phyloP scores from a whole-genome alignment of 2,329 filamentous ascomycete species.

The Ascochyta koolunga region DNA sequence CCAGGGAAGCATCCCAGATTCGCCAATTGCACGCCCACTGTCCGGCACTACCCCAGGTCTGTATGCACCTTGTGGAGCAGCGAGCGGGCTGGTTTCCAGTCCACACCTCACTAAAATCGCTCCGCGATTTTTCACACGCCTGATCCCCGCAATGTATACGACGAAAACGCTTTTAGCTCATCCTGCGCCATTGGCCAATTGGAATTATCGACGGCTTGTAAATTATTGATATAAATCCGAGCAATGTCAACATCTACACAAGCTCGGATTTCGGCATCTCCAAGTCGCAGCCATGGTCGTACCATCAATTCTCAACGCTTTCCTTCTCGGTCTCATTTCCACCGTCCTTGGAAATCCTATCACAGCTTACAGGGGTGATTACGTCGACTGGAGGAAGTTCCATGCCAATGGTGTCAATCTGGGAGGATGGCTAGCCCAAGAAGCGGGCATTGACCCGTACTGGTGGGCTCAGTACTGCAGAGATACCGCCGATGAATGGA shows the following conservation, averaged over 20 bases:
- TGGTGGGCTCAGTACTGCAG: conserved; percentile 34
- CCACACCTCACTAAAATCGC: neutral
- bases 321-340: neutral
- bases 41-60: neutral
- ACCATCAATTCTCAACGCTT: neutral
- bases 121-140: neutral
- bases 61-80: neutral
- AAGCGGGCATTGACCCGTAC: conserved; percentile 32
- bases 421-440: conserved; percentile 45
- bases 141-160: neutral
- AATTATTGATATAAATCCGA: neutral
- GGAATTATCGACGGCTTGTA: neutral
- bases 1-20: neutral
- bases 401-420: conserved; percentile 34
- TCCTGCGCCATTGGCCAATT: neutral
- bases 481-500: conserved; percentile 45
- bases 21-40: neutral
- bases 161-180: neutral
- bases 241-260: neutral
- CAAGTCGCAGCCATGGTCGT: neutral
- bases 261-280: neutral
- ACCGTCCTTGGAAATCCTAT: conserved; percentile 1
- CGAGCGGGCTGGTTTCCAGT: neutral
- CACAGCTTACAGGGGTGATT: conserved; percentile 2
- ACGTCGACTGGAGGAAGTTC: conserved; percentile 25